A percentile compares a stretch with the other conserved stretches of the same genome.
Evolutionary conservation across 2,329 filamentous ascomycete species (phyloP).

Genomic region (Neoascochyta sp.): DNA sequence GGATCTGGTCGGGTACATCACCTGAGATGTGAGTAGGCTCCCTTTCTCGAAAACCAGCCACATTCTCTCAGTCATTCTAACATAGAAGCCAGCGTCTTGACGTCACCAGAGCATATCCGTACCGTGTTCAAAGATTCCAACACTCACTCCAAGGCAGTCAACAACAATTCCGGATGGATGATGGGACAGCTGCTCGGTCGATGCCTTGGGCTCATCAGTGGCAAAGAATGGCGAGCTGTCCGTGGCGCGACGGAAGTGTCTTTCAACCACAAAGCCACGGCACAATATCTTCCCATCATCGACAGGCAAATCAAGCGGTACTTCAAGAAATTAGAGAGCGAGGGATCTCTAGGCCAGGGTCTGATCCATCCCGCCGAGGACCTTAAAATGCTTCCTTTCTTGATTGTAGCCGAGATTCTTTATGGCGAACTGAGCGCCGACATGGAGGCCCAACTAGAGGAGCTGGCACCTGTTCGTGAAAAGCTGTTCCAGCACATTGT

Average conservation of each 20-base stretch:
- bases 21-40: slow-evolving; percentile 39
- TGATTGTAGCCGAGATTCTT: slow-evolving; percentile 37
- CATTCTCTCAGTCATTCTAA: too few relatives aligned
- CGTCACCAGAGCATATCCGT: slow-evolving; percentile 34
- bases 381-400: slow-evolving; percentile 39
- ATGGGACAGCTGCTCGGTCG: slow-evolving; percentile 42
- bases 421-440: slow-evolving; percentile 34
- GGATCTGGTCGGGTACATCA: slow-evolving; percentile 29
- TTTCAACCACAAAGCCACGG: slow-evolving; percentile 9
- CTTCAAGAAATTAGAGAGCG: slow-evolving; percentile 5
- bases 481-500: slow-evolving; percentile 35
- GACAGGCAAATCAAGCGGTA: slow-evolving; percentile 1
- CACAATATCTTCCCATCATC: slow-evolving; percentile 2
- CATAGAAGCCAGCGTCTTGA: slow-evolving; percentile 36
- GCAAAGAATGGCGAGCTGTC: slow-evolving; percentile 25
- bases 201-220: slow-evolving; percentile 44
- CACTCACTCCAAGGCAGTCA: slow-evolving; percentile 41
- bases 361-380: slow-evolving; percentile 28
- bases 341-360: slow-evolving; percentile 1
- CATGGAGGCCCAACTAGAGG: slow-evolving; percentile 20
- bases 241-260: slow-evolving; percentile 13
- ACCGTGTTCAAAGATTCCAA: slow-evolving; percentile 44
- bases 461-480: slow-evolving; percentile 25
- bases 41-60: too few relatives aligned
- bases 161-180: slow-evolving; percentile 43